Base-by-base conservation (phyloP, 306 rosid genomes). In the Vachellia collinsii region DNA sequence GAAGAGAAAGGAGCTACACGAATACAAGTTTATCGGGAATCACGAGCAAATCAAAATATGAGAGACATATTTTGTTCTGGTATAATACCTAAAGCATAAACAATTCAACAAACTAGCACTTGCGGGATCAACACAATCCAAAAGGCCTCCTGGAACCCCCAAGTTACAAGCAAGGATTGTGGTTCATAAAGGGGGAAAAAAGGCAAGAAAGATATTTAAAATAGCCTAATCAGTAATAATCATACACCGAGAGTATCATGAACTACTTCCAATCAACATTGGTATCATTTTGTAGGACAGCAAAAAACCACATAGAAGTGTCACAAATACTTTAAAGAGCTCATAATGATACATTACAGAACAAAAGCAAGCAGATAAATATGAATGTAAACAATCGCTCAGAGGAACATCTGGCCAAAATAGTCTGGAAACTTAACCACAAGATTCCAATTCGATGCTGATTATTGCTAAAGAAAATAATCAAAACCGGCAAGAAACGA, bases 51-150 rank as follows among this genome's bases (percentile, higher is more conserved):
- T 8, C 56, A 70, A 20, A 46, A 11, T 11, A 12, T 46, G 58
- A 5, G 58, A 4, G 23, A 7, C 25, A n/a, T 13, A 7, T 70
- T 46, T 16, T 14, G 25, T 25, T 14, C 9, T 47, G 48, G 61
- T 34, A 36, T 37, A 53, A 11, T 17, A 10, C 11, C 65, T 10
- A 5, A 44, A 51, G 65, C 2, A 34, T 44, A 11, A 68, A 2
- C 69, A 20, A 13, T 74, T n/a, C 59, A 34, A 58, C 46, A 56
- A 22, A 20, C 67, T 54, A 56, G 78, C 20, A 54, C 37, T 54
- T 54, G 46, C 51, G 9, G 42, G n/a, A 13, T 51, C 3, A 38
- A 20, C 51, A 74, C 23, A 39, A 12, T 56, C 78, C 50, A 37
- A 11, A 3, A 51, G 46, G 48, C 6, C 47, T 66, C 38, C 25